Evolutionary conservation across 129 eudicot genomes (phyloP).

Genomic region (Daucus carota): DH1_v3.0 NC_030385.2:42057501-42058000

Average conservation of each 20-base stretch:
- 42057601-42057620: neutral
- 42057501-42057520: constrained; percentile 2
- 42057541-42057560: neutral
- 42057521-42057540: neutral
- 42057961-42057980: neutral
- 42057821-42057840: neutral
- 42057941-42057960: neutral
- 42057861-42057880: neutral
- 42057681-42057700: constrained; percentile 1
- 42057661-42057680: neutral
- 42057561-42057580: neutral
- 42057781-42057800: neutral
- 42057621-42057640: neutral
- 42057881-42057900: neutral
- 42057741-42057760: neutral
- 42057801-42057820: neutral
- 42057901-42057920: neutral
- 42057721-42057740: neutral
- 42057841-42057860: neutral
- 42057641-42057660: neutral
- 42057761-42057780: neutral
- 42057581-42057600: neutral
- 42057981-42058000: neutral
- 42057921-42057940: neutral
- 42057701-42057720: neutral